Base-by-base conservation (phyloP, 2,329 filamentous ascomycete genomes). In the Fusarium mundagurra region DNA sequence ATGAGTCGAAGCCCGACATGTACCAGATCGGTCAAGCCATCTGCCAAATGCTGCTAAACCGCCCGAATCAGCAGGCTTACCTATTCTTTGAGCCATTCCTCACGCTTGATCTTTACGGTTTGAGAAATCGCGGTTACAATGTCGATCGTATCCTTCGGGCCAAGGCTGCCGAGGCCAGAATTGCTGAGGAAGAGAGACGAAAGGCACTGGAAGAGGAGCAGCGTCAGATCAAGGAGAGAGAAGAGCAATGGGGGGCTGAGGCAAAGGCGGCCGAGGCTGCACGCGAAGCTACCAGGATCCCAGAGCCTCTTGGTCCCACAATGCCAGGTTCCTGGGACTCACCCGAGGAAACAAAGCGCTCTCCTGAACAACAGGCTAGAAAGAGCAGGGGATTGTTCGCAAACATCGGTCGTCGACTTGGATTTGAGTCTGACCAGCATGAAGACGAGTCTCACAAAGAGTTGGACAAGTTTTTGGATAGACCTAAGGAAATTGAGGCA, bases 21-120 rank as follows among this genome's bases (percentile, higher is more conserved):
- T 98, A 97, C 81, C 95, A 99, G 83, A 92, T 99, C 74, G 96
- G 94, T 65, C 93, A 95, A 77, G 94, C 94, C 33, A 87, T 99
- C 53, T 94, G 96, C 71, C 91, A 92, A 77, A 85, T 97, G 60
- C 87, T 99, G 43, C 86, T 99, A 54, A 90, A 90, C 60, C 90
- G 94, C 29, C 95, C 96, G 13, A 96, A 94, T 73, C 93, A 97
- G 78, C 93, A 97, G 79, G 95, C 96, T 5, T 94, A 94, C 62
- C 89, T 98, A 64, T 96, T 96, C 61, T 91, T 99, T 64, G 96
- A 98, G 83, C 95, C 94, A 61, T 92, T 99, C 72, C 85, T 99
- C 43, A 96, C 93, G 66, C 91, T 96, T 14, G 94, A 96, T 76
- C 87, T 99, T 31, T 89, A 93, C 53, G 92, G 95, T 59, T 85